Conservation (phyloP, 139 green algal species). For the Volvox reticuliferus region DNA sequence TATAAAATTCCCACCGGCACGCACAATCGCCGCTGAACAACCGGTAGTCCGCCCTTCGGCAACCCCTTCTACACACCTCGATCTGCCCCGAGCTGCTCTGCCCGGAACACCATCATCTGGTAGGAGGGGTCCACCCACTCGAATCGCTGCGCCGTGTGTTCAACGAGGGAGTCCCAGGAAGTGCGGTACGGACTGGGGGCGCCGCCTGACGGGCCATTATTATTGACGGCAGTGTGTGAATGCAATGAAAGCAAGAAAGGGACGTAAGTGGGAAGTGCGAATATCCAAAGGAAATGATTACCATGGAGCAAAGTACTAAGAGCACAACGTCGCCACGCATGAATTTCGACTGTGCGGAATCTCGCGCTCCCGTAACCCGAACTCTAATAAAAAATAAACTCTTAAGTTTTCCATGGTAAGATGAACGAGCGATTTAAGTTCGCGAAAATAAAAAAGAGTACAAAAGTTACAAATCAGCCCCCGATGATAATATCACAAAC, state of each 20-base stretch:
- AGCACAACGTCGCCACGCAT: too few relatives aligned
- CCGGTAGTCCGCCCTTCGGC: too few relatives aligned
- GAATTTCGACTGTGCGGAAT: too few relatives aligned
- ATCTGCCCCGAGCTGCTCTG: constrained; percentile 30
- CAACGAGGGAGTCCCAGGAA: constrained; percentile 65
- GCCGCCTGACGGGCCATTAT: neutral
- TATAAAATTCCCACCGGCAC: too few relatives aligned
- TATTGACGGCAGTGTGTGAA: neutral
- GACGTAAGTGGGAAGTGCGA: neutral
- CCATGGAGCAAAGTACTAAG: neutral
- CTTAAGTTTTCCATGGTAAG: too few relatives aligned
- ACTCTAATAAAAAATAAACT: too few relatives aligned
- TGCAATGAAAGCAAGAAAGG: neutral
- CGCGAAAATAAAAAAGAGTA: too few relatives aligned
- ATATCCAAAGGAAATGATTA: neutral
- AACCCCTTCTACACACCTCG: neutral
- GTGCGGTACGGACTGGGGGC: constrained; percentile 48
- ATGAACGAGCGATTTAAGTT: neutral
- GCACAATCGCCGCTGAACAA: too few relatives aligned
- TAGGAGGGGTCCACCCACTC: constrained; percentile 65
- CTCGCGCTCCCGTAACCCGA: too few relatives aligned
- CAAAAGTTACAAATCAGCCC: too few relatives aligned
- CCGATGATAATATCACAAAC: too few relatives aligned
- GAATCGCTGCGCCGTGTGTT: constrained; percentile 70
- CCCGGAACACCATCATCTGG: constrained; percentile 55